Evolutionary conservation across 208 protist genomes (phyloP), one percentile per base, ranked within the genome.

Genomic region (Acanthamoeba healyi): DNA sequence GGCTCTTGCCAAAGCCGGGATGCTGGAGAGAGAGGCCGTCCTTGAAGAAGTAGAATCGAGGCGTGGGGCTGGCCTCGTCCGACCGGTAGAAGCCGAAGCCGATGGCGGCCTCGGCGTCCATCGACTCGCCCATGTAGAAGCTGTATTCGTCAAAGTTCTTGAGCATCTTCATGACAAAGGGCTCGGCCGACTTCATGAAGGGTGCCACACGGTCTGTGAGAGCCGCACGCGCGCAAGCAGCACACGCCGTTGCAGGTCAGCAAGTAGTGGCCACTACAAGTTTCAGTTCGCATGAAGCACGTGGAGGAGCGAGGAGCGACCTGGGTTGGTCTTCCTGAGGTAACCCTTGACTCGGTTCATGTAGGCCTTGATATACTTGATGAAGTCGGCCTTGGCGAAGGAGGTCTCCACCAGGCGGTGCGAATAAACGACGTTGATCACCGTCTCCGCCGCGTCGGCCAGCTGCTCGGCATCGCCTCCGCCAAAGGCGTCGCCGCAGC

Each of bases 111-210:
- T 94, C 92, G n/a, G 38, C 26, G 19, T 89, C 79, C 92, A 94
- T 94, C 12, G 92, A 94, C 74, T 86, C 72, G 7, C 92, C 92
- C 72, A 94, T 89, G 42, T 90, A 94, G 58, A 94, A 94, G 29
- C 44, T 36, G 74, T 61, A 94, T 38, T 94, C 92, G 44, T 94
- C 74, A 54, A 94, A 94, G 38, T 89, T 86, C 54, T 70, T 89
- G 15, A 94, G 44, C 49, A 94, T 22, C 67, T 88, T 70, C 49
- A 93, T 94, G 7, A 94, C 92, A 10, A 93, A 93, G 61, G 61
- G 40, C 88, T 93, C 63, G 14, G 88, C 88, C 14, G 88, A 12
- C 32, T 93, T 74, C 88, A 93, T 93, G 65, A 93, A 93, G 32
- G 12, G 17, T 22, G 26, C 46, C 42, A 93, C 88, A 58, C 88